phyloP scores from a whole-genome alignment of 73 alveolate species.

The Symbiodinium natans region DNA sequence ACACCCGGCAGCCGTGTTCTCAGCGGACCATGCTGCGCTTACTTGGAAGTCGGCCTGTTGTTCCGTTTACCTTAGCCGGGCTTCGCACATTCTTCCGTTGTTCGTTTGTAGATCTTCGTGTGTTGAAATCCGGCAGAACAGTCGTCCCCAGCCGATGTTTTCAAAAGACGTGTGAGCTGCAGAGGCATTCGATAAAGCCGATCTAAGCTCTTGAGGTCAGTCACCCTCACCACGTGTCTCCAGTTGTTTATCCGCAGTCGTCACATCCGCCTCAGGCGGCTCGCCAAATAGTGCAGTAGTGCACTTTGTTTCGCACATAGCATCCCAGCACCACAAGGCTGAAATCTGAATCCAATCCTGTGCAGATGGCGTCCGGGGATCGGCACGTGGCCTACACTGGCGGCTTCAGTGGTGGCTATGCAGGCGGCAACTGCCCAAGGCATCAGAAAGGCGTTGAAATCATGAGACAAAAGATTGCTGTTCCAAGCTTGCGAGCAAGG shows the following conservation, averaged over 20 bases:
- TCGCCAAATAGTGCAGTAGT: neutral
- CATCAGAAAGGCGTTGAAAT: neutral
- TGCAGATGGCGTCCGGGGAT: neutral
- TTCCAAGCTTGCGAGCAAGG: neutral
- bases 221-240: neutral
- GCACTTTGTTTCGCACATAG: neutral
- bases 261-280: neutral
- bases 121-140: too few species aligned
- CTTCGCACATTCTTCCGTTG: too few species aligned
- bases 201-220: neutral
- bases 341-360: neutral
- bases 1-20: neutral
- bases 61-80: neutral
- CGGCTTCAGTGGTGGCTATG: slow-evolving; percentile 87
- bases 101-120: too few species aligned
- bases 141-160: too few species aligned
- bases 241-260: neutral
- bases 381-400: slow-evolving; percentile 89
- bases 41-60: too few species aligned
- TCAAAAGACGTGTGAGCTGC: too few species aligned
- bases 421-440: slow-evolving; percentile 7
- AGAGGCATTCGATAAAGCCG: neutral
- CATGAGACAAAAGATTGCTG: neutral
- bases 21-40: neutral
- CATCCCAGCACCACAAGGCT: neutral